Evolutionary conservation across 768 basidiomycete species (phyloP).

Genomic region (Termitomyces eurrhizus): DNA sequence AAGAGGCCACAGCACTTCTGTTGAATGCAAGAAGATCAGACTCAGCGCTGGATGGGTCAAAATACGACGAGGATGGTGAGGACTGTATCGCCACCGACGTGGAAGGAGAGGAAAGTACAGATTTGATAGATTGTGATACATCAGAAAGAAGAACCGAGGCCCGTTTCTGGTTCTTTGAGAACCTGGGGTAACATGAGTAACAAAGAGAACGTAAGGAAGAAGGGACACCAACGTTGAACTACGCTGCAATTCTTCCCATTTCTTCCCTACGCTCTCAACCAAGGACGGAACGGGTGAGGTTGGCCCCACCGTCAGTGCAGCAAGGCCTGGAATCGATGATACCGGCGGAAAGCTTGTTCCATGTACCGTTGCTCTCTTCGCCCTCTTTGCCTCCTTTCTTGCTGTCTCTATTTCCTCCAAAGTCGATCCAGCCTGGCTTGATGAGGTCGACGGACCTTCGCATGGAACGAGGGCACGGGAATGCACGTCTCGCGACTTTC

Average conservation of each 20-base stretch:
- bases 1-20: neutral
- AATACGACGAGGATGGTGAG: slow-evolving; percentile 14
- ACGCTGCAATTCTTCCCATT: slow-evolving; percentile 53
- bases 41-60: slow-evolving; percentile 15
- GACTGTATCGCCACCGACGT: slow-evolving; percentile 20
- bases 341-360: slow-evolving; percentile 27
- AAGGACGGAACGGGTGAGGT: slow-evolving; percentile 33
- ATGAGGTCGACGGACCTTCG: neutral
- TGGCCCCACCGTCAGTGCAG: slow-evolving; percentile 24
- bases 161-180: slow-evolving; percentile 64
- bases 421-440: neutral
- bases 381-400: slow-evolving; percentile 1
- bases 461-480: neutral
- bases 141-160: slow-evolving; percentile 65
- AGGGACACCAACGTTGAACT: slow-evolving; percentile 46
- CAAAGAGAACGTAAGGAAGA: slow-evolving; percentile 1
- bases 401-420: neutral
- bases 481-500: slow-evolving; percentile 21
- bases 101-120: slow-evolving; percentile 38
- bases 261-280: slow-evolving; percentile 59
- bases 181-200: slow-evolving; percentile 30
- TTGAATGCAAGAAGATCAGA: neutral
- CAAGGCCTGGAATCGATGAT: slow-evolving; percentile 37
- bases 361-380: slow-evolving; percentile 14
- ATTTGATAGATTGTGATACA: slow-evolving; percentile 52